Evolutionary conservation across 805 yeast genomes (phyloP), one percentile per base, ranked within the genome.

Genomic region (Cyberlindnera euphorbiae): DNA sequence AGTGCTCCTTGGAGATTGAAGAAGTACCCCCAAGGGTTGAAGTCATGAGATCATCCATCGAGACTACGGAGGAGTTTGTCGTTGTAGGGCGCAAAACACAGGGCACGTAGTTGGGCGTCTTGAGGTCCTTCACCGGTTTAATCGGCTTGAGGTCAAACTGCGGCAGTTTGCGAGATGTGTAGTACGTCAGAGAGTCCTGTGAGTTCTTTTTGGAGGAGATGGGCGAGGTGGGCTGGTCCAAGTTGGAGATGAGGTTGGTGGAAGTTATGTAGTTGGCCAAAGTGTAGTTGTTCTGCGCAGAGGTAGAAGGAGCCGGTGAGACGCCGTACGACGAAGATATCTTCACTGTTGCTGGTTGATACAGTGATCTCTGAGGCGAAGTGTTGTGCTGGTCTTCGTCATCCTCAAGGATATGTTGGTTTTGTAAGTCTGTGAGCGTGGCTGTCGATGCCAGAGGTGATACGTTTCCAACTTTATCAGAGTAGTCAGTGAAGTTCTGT

Each of bases 21-120:
- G 28, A 26, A 5, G 28, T 15, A 26, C 26, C 26, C 6, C 16
- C 17, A 24, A 10, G 26, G 9, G 7, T 12, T 24, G 14, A 14
- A 24, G 26, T 14, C 26, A 12, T 15, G 15, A 13, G 28, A 19
- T 35, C 34, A 8, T 36, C 42, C 4, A 62, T 55, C 4, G 22
- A 19, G 9, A 19, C 22, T 9, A 19, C 22, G 9, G 22, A 19
- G 22, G 22, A 19, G 22, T 19, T 19, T 19, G 22, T 19, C 22
- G 22, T 19, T 7, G 22, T 19, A 9, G 64, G 58, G 52, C 79
- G 67, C 32, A 84, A 62, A 17, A 84, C 95, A 1, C 93, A 89
- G 0, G 95, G 95, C 0, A 80, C 66, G 50, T 82, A 85, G 62
- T 83, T 65, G 9, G 93, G 93, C 39, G 79, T 77, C 52, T 82